Conservation (phyloP, 176 grass and related monocot genomes). For the Puccinellia tenuiflora region DNA sequence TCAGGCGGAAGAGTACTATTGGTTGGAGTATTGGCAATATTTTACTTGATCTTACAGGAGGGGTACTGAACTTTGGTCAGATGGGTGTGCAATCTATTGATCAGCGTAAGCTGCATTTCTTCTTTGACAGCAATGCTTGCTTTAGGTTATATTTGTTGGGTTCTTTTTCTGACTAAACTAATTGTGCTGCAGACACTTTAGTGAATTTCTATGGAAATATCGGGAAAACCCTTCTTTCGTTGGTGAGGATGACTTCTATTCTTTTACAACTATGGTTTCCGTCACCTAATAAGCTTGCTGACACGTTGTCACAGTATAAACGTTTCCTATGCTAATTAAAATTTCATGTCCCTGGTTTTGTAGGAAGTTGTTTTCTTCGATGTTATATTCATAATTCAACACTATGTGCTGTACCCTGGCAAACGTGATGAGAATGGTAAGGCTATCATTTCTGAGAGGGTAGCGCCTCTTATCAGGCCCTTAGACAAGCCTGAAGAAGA, state of each 20-base stretch:
- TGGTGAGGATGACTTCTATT: conserved; percentile 49
- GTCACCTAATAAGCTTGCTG: background rate
- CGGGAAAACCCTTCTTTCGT: conserved; percentile 85
- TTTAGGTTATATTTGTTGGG: background rate
- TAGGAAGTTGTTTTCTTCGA: conserved; percentile 89
- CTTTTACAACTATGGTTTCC: background rate
- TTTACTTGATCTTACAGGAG: conserved; percentile 79
- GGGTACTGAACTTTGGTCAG: conserved; percentile 82
- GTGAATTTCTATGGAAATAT: conserved; percentile 97
- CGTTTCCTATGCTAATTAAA: conserved; percentile 2
- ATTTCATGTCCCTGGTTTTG: conserved; percentile 25
- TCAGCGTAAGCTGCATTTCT: conserved; percentile 48
- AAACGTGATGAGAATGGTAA: conserved; percentile 48
- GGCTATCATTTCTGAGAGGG: conserved; percentile 51
- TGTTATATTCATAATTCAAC: conserved; percentile 80
- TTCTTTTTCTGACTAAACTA: conserved; percentile 18
- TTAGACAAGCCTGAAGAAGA: conserved; percentile 68
- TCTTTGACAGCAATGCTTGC: background rate
- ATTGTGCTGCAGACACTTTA: conserved; percentile 57
- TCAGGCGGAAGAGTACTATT: conserved; percentile 80
- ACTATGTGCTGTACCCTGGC: conserved; percentile 77
- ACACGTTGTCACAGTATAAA: background rate
- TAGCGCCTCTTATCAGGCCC: conserved; percentile 57
- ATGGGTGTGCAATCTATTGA: conserved; percentile 93
- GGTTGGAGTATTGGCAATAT: conserved; percentile 99